Conservation (phyloP, 768 basidiomycete species). For the Leucogyrophana mollusca region DNA sequence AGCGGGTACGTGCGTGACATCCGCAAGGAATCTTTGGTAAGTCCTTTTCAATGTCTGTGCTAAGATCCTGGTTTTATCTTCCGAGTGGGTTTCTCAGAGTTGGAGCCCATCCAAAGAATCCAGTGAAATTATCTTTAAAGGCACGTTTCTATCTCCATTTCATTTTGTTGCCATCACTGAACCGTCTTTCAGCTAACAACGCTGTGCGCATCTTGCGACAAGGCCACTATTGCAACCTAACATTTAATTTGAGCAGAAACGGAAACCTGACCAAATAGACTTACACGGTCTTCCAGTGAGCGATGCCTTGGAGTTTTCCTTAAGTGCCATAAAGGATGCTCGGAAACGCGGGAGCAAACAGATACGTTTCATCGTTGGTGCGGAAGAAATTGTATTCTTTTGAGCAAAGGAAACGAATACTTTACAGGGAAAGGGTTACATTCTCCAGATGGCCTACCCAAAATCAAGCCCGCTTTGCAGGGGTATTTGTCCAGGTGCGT, state of each 20-base stretch:
- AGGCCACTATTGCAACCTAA: too few species aligned
- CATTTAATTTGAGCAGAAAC: constrained; percentile 1
- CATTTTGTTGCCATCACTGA: too few species aligned
- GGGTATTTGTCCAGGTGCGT: constrained; percentile 72
- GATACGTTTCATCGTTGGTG: constrained; percentile 80
- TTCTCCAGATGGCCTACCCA: constrained; percentile 66
- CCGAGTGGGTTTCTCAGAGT: too few species aligned
- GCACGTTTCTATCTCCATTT: too few species aligned
- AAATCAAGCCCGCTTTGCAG: constrained; percentile 86
- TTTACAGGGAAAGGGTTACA: constrained; percentile 76
- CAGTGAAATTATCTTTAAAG: too few species aligned
- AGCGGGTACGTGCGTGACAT: too few species aligned
- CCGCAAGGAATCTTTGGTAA: too few species aligned
- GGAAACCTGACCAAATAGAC: constrained; percentile 69
- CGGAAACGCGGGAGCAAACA: constrained; percentile 54
- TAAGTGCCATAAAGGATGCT: constrained; percentile 62
- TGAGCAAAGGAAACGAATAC: background rate
- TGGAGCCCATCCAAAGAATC: too few species aligned
- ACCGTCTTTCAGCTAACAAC: too few species aligned
- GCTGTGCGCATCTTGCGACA: too few species aligned
- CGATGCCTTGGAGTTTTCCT: constrained; percentile 74
- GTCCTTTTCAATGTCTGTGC: too few species aligned
- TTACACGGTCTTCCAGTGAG: constrained; percentile 86
- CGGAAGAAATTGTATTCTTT: constrained; percentile 24
- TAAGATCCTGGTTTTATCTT: too few species aligned